These are phyloP conservation scores for Exserohilum rostratum DNA, from an alignment of 2,329 filamentous ascomycete genomes.

Conservation along the genomic window DNA sequence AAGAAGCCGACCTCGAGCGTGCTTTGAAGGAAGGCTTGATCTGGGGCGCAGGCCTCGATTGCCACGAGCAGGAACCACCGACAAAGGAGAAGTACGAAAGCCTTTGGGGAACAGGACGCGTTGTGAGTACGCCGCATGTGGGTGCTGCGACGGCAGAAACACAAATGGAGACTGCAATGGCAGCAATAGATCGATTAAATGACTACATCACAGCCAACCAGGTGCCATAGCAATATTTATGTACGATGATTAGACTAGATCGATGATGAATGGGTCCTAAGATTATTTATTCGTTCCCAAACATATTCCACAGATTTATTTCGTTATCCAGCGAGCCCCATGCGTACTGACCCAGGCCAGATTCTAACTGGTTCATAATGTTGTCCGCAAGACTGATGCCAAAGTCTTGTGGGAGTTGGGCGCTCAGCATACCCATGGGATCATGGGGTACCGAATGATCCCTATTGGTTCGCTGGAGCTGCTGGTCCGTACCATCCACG, in stretches of 20 bases:
- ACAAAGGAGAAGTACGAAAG: constrained; percentile 49
- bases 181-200: constrained; percentile 40
- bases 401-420: background rate
- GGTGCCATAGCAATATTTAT: no score
- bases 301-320: constrained; percentile 7
- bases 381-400: constrained; percentile 19
- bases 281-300: background rate
- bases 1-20: constrained; percentile 54
- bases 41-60: constrained; percentile 56
- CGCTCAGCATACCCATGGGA: background rate
- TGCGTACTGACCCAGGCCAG: constrained; percentile 42
- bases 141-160: constrained; percentile 53
- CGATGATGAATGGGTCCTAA: no score
- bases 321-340: constrained; percentile 30
- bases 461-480: no score
- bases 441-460: background rate
- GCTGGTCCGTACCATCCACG: no score
- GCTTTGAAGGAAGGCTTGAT: constrained; percentile 52
- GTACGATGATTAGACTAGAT: no score
- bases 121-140: constrained; percentile 59
- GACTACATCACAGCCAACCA: constrained; percentile 15
- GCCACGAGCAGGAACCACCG: constrained; percentile 56
- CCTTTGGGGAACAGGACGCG: constrained; percentile 51
- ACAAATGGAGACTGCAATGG: constrained; percentile 46
- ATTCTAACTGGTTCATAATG: constrained; percentile 34